These are phyloP conservation scores for Stereum hirsutum DNA, from an alignment of 1,284 basidiomycete genomes.

Conservation along the genomic window DNA sequence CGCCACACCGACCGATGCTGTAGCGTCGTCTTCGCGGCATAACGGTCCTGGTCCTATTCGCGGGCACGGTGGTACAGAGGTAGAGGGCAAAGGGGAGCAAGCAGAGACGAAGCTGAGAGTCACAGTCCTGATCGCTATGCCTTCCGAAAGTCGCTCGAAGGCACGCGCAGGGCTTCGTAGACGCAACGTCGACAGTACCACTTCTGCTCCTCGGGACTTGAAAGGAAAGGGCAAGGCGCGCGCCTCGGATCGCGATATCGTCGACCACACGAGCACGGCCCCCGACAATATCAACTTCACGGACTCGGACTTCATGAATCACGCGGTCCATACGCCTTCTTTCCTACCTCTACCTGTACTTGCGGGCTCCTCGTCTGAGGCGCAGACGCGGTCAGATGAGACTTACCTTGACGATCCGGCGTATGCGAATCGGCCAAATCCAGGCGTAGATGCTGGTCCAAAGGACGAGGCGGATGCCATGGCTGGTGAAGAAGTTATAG, in stretches of 20 bases:
- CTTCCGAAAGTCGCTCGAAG: background rate
- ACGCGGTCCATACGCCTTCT: too few relatives aligned
- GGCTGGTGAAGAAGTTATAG: background rate
- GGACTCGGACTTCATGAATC: too few relatives aligned
- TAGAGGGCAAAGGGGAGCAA: too few relatives aligned
- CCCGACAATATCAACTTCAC: background rate
- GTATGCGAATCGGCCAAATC: background rate
- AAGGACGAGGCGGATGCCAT: background rate
- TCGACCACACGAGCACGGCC: background rate
- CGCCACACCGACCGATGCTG: background rate
- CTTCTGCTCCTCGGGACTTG: background rate
- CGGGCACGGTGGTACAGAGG: background rate
- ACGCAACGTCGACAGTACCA: background rate
- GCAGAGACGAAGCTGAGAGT: conserved; percentile 5
- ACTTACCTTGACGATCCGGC: background rate
- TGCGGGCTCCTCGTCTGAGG: background rate
- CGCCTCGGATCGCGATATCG: background rate
- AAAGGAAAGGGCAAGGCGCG: background rate
- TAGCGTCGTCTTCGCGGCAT: background rate
- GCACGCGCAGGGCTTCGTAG: background rate
- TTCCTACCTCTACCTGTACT: background rate
- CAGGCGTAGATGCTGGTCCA: too few relatives aligned
- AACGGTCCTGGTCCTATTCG: background rate
- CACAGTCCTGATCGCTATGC: conserved; percentile 11
- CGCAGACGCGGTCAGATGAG: background rate